Base-by-base conservation (phyloP, 2,329 filamentous ascomycete species). In the Colletotrichum cereale region DNA sequence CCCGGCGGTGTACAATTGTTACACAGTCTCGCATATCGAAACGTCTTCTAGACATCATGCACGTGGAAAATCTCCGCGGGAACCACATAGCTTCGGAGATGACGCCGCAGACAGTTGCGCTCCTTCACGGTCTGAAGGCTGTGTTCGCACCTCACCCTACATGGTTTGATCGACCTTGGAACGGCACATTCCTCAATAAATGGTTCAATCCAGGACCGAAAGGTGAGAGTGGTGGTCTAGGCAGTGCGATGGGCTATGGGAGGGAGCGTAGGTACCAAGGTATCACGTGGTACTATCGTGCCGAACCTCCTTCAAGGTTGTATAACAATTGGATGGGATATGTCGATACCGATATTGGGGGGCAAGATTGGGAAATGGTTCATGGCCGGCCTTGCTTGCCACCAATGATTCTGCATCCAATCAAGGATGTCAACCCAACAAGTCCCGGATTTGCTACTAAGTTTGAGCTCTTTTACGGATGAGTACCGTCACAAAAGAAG, bases 1-100 rank as follows among this genome's bases (percentile, higher is more conserved):
- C 0, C 92, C 93, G 11, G 63, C 89, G 93, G 69, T 89, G 90
- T 12, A 92, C 92, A 21, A 93, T 95, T 76, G 90, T 94, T 72
- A 95, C 92, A 0, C 91, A 94, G 73, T 91, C 91, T 1, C 89
- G 93, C 62, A 84, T 94, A 7, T 95, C 92, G 21, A 91, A 91
- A 78, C 87, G 87, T 34, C 85, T 96, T 2, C 84, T 96, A 40
- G 88, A 93, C 75, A 87, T 91, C 73, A 95, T 95, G 92, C 92
- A 96, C 77, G 86, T 89, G 42, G 93, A 95, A 79, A 93, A 93
- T 62, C 85, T 92, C 73, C 86, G 88, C 14, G 91, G 92, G 73
- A 92, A 92, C 76, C 92, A 94, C 77, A 90, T 95, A 75, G 92
- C 91, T 69, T 93, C 92, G 0, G 93, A 96, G 79, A 95, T 96